Evolutionary conservation across 116 monocot genomes (phyloP), one percentile per base, ranked within the genome.

Genomic region (Phalaenopsis hybrid): DNA sequence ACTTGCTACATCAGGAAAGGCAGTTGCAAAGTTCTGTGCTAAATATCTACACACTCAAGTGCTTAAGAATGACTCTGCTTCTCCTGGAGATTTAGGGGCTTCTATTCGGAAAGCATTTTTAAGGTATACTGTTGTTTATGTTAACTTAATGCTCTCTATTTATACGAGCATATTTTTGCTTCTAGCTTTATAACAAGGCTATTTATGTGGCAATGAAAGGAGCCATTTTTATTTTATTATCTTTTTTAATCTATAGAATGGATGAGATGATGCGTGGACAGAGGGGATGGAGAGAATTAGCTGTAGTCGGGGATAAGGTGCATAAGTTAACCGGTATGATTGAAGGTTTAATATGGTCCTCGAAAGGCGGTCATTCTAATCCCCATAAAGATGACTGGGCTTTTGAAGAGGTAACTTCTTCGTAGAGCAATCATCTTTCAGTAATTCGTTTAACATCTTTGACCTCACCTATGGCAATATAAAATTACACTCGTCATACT

Each of bases 181-280:
- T 69, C 8, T 69, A 69, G 69, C 5, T 69, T 31, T 69, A 28
- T 33, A 8, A 69, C 31, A 69, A 69, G 18, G 12, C 31, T 33
- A 8, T 0, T 69, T 18, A 8, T 20, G 17, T 76, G n/a, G 20
- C 43, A 44, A n/a, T 46, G 76, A 76, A 45, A 44, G 31, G 48
- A 76, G 48, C 45, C 37, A 6, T 76, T 76, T 48, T 45, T 15
- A 58, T 17, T 17, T 58, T 57, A 59, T 28, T 37, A 37, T 57
- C 48, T 41, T 11, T 69, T 0, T 17, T 17, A 57, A 52, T 18
- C 52, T 85, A 75, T 87, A 98, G 97, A 87, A 93, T 98, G 97
- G 94, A 97, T 78, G 97, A 97, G 67, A 97, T 97, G 97, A 97
- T 97, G 97, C 81, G 75, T 78, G 97, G 97, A 44, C 97, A 94